Evolutionary conservation across 2,329 filamentous ascomycete species (phyloP), one percentile per base, ranked within the genome.

Genomic region (Penicillium olsonii): DNA sequence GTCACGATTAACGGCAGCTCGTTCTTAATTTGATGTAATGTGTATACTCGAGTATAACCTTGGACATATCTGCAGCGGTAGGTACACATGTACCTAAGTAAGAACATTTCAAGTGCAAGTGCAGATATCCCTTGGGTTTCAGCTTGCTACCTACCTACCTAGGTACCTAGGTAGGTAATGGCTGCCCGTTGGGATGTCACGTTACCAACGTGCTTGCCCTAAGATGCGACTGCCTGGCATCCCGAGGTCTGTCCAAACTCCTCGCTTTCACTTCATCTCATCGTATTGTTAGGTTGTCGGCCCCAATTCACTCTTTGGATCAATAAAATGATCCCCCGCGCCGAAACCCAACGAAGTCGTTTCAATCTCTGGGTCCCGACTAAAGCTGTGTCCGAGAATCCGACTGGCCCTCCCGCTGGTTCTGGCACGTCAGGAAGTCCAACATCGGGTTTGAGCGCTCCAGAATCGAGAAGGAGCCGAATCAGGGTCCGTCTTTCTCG

Each of bases 401-500:
- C 42, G 34, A 45, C 54, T 35, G 42, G 47, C 20, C 54, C 52
- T 19, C 47, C 52, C 15, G 56, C 55, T 24, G 53, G 52, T 10
- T 66, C 61, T 5, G 50, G 50, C 11, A 48, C 62, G 29, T 67
- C 66, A 9, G 64, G 65, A 31, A 57, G 52, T n/a, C 55, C 61
- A 14, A 48, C 49, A n/a, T 58, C 63, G 15, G 58, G 65, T 41
- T 26, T 52, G 26, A 48, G 49, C 39, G 42, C 47, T 44, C 50
- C 54, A 12, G 43, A 39, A 9, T 44, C 42, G 14, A 48, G 53
- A 19, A 65, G 53, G 39, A 61, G 64, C 39, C 62, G 61, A 22
- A 58, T 73, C 8, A 66, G 60, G 33, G 47, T 52, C 19, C 63
- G 65, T 24, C 45, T 73, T n/a, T 66, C 61, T 17, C 61, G 63